These are phyloP conservation scores for Didymellaceae sp. DNA, from an alignment of 2,329 filamentous ascomycete species.

Conservation along the genomic window DNA sequence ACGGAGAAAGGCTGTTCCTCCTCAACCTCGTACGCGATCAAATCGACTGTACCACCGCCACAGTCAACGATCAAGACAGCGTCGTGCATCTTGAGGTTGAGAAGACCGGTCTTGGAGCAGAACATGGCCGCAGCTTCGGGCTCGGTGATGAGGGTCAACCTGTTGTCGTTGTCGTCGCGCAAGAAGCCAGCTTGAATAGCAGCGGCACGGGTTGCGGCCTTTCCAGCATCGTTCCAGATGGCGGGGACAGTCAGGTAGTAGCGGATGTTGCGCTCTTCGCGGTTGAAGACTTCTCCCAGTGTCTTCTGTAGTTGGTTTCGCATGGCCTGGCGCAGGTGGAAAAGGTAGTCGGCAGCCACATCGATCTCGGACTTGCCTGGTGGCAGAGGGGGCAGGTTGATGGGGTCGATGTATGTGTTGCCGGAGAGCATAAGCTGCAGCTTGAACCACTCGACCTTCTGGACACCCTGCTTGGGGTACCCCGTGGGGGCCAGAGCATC, in stretches of 20 bases:
- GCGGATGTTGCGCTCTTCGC: constrained; percentile 96
- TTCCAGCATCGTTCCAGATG: constrained; percentile 99
- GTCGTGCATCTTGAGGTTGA: constrained; percentile 97
- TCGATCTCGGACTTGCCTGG: constrained; percentile 99
- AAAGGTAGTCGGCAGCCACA: constrained; percentile 98
- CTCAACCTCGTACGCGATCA: constrained; percentile 98
- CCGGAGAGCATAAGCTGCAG: constrained; percentile 97
- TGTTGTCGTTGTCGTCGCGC: constrained; percentile 96
- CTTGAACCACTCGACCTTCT: constrained; percentile 99
- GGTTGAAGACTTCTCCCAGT: constrained; percentile 94
- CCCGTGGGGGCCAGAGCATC: constrained; percentile 95
- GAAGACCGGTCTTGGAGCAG: constrained; percentile 93
- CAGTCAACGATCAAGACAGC: constrained; percentile 98
- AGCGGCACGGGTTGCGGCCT: constrained; percentile 92
- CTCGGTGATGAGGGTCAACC: constrained; percentile 91
- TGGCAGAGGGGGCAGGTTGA: constrained; percentile 95
- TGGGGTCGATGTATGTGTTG: constrained; percentile 98
- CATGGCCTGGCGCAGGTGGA: constrained; percentile 97
- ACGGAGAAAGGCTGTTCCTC: constrained; percentile 97
- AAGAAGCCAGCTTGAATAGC: constrained; percentile 97
- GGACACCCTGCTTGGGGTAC: constrained; percentile 95
- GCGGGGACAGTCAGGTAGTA: constrained; percentile 99
- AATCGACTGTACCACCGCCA: constrained; percentile 96
- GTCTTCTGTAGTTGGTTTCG: constrained; percentile 94
- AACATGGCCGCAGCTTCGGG: constrained; percentile 97